Conservation (phyloP, 2,329 filamentous ascomycete genomes). For the Bipolaris cookei region DNA sequence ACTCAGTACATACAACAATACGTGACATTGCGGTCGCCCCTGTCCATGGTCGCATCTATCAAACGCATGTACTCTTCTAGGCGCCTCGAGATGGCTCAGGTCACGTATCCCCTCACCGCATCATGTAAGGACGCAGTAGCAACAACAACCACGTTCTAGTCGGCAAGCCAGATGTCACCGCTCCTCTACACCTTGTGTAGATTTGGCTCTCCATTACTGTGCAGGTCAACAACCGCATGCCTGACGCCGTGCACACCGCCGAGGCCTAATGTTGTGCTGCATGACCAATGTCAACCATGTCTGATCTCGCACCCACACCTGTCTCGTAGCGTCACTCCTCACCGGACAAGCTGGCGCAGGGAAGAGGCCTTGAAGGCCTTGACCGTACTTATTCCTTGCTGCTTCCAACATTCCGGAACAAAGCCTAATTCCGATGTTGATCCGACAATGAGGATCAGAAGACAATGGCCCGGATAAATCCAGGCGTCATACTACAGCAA, state of each 20-base stretch:
- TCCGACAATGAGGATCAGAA: neutral
- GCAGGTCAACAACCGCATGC: neutral
- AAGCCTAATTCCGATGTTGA: neutral
- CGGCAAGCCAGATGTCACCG: constrained; percentile 1
- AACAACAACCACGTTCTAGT: neutral
- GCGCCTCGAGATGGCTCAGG: neutral
- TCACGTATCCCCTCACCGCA: constrained; percentile 10
- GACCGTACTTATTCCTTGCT: neutral
- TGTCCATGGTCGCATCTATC: constrained; percentile 1
- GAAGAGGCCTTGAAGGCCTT: neutral
- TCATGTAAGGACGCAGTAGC: neutral
- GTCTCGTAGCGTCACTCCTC: neutral
- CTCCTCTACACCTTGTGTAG: neutral
- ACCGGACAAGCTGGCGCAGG: neutral
- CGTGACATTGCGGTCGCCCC: too few relatives aligned
- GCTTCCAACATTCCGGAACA: neutral
- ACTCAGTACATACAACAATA: too few relatives aligned
- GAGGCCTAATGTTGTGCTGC: neutral
- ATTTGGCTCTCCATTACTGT: neutral
- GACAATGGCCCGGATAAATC: neutral
- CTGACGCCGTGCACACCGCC: neutral
- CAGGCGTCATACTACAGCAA: neutral
- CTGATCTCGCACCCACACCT: neutral
- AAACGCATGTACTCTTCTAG: constrained; percentile 2
- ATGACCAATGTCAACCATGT: neutral